Base-by-base conservation (phyloP, 2,329 filamentous ascomycete species). In the Drechslerella coelobrocha region DNA sequence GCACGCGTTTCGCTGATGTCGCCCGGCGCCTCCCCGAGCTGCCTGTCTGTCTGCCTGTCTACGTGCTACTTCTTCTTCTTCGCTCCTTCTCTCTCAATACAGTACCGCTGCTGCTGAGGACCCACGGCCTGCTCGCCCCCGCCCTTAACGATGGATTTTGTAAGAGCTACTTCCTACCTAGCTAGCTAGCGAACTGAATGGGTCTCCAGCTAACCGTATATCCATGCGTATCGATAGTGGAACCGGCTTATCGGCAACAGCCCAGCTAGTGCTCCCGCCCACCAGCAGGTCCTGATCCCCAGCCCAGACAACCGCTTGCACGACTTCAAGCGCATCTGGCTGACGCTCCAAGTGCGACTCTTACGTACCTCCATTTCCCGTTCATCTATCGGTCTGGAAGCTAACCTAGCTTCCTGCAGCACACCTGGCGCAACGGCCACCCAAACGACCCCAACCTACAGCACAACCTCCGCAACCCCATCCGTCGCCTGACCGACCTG, bases 301-400 rank as follows among this genome's bases (percentile, higher is more conserved):
- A 76, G 73, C 27, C 75, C 75, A 27, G 72, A 76, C 17, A 61
- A 66, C 57, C 69, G 75, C 23, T 61, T 76, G 23, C 65, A 50
- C 17, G 74, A 73, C 41, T 76, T 76, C 51, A 76, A 75, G 57
- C 61, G 73, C 41, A 72, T 74, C 56, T 76, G 75, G 75, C 69
- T 76, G 68, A 72, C 68, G 17, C 37, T 76, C 37, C 73, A 76
- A 63, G 75, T 75, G 68, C 39, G 59, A 41, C 51, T 37, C n/a
- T 43, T 27, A 47, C 14, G 24, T 17, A n/a, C 2, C 9, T n/a
- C 17, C 48, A 39, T 29, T 29, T 12, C n/a, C 21, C 17, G 12
- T 52, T 31, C 17, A 41, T 43, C 19, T 17, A 4, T 39, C 7
- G 14, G 14, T n/a, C 39, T 59, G 10, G 12, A 21, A 24, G 24